A percentile compares a stretch with the other conserved stretches of the same genome.
Evolutionary conservation across 352 stramenopile species (phyloP).

Genomic region (Plasmopara viticola): DNA sequence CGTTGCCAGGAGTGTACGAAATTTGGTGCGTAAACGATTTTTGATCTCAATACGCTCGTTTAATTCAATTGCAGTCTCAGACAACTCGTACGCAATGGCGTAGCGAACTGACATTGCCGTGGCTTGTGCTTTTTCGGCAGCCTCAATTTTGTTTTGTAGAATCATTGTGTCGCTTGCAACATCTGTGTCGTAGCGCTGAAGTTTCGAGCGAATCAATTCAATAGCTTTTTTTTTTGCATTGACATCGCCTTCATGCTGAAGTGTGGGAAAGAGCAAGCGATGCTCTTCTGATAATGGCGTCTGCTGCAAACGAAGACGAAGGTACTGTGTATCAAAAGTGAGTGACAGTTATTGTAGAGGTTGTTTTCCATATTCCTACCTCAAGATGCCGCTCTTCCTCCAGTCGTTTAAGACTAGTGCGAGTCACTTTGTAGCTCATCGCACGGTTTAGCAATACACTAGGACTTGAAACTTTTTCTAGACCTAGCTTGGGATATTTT

Average conservation of each 20-base stretch:
- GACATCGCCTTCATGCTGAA: slow-evolving; percentile 33
- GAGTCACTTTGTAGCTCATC: slow-evolving; percentile 63
- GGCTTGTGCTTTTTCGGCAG: slow-evolving; percentile 50
- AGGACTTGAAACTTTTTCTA: slow-evolving; percentile 32
- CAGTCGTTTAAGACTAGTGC: slow-evolving; percentile 43
- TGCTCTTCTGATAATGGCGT: slow-evolving; percentile 55
- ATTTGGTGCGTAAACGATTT: slow-evolving; percentile 35
- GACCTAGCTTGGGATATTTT: slow-evolving; percentile 44
- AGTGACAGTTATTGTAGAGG: background rate
- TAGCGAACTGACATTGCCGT: slow-evolving; percentile 46
- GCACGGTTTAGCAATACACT: slow-evolving; percentile 38
- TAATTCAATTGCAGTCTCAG: slow-evolving; percentile 52
- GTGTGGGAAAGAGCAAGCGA: slow-evolving; percentile 63
- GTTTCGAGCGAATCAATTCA: slow-evolving; percentile 51
- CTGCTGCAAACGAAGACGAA: slow-evolving; percentile 59
- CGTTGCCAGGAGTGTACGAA: slow-evolving; percentile 33
- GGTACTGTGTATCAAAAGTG: slow-evolving; percentile 36
- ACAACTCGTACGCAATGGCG: slow-evolving; percentile 51
- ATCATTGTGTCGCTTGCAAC: slow-evolving; percentile 67
- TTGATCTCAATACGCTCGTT: slow-evolving; percentile 49
- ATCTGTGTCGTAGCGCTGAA: slow-evolving; percentile 53
- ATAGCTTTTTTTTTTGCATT: slow-evolving; percentile 36
- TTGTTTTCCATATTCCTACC: slow-evolving; percentile 19
- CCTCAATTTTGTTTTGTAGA: slow-evolving; percentile 72
- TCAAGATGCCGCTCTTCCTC: slow-evolving; percentile 67